Percentiles rank a stretch among this genome's conserved stretches.
These are phyloP conservation scores for Kwoniella dejecticola DNA, from an alignment of 768 basidiomycete genomes.

Conservation along the genomic window DNA sequence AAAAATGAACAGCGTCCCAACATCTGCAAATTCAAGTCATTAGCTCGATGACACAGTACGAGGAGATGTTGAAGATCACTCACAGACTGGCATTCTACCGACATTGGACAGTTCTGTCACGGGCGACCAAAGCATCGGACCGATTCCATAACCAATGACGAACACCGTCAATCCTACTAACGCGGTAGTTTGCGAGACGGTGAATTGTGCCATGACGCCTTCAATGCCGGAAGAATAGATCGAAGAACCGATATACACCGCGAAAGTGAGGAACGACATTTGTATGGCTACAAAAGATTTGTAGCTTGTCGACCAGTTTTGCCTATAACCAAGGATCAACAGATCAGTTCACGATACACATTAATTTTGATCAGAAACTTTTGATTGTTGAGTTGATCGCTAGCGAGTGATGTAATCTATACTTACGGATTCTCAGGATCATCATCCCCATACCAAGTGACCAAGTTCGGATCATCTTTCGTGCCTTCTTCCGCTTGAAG, in stretches of 20 bases:
- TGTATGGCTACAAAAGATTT: conserved; percentile 18
- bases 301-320: conserved; percentile 23
- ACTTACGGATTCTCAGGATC: conserved; percentile 35
- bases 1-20: conserved; percentile 16
- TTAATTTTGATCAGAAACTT: no score
- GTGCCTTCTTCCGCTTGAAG: conserved; percentile 16
- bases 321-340: background rate
- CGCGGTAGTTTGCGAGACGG: conserved; percentile 17
- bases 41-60: background rate
- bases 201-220: conserved; percentile 16
- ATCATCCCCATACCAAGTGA: conserved; percentile 23
- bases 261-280: conserved; percentile 22
- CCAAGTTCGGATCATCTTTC: conserved; percentile 18
- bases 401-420: no score
- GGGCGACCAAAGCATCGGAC: conserved; percentile 20
- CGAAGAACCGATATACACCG: conserved; percentile 18
- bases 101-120: conserved; percentile 11
- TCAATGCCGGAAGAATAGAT: conserved; percentile 22
- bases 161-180: conserved; percentile 17
- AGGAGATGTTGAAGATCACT: background rate
- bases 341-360: background rate
- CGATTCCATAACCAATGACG: conserved; percentile 16
- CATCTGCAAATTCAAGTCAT: background rate
- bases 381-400: no score
- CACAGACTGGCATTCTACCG: conserved; percentile 22